These are phyloP conservation scores for Penicillium brasilianum DNA, from an alignment of 2,329 filamentous ascomycete genomes.

Conservation along the genomic window DNA sequence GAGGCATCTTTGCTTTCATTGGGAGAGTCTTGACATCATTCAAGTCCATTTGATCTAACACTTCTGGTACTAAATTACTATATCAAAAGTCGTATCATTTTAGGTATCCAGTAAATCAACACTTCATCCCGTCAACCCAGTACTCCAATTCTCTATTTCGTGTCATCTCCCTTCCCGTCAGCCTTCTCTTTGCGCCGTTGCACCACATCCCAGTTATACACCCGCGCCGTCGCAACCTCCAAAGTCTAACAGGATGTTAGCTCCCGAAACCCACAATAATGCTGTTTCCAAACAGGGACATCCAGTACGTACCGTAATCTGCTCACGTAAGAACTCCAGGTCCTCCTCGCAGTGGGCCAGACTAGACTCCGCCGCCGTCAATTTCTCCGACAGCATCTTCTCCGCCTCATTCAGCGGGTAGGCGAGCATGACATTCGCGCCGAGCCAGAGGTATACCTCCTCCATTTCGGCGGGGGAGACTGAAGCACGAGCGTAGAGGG, in stretches of 20 bases:
- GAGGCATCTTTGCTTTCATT: no score
- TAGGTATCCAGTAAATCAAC: slow-evolving; percentile 15
- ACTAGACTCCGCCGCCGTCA: slow-evolving; percentile 77
- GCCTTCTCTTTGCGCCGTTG: slow-evolving; percentile 90
- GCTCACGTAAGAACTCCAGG: slow-evolving; percentile 90
- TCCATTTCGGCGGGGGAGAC: slow-evolving; percentile 73
- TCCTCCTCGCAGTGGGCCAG: slow-evolving; percentile 93
- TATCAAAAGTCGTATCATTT: slow-evolving; percentile 12
- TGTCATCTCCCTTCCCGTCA: slow-evolving; percentile 54
- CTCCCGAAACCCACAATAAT: background rate
- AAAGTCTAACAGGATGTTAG: slow-evolving; percentile 68
- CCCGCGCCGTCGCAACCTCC: slow-evolving; percentile 92
- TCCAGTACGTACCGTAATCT: slow-evolving; percentile 76
- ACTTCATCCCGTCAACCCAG: slow-evolving; percentile 29
- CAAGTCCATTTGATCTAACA: background rate
- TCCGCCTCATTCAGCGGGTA: slow-evolving; percentile 91
- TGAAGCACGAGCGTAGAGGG: slow-evolving; percentile 85
- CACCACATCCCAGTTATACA: slow-evolving; percentile 99
- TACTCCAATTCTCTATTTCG: slow-evolving; percentile 49
- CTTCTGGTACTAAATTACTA: background rate
- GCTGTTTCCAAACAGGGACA: background rate
- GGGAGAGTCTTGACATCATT: no score
- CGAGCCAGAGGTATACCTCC: slow-evolving; percentile 97
- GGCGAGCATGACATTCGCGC: slow-evolving; percentile 96
- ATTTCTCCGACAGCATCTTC: slow-evolving; percentile 74